A percentile compares a stretch with the other conserved stretches of the same genome.
phyloP scores from a whole-genome alignment of 2,329 filamentous ascomycete genomes.

The Beauveria scarabaeidicola region DNA sequence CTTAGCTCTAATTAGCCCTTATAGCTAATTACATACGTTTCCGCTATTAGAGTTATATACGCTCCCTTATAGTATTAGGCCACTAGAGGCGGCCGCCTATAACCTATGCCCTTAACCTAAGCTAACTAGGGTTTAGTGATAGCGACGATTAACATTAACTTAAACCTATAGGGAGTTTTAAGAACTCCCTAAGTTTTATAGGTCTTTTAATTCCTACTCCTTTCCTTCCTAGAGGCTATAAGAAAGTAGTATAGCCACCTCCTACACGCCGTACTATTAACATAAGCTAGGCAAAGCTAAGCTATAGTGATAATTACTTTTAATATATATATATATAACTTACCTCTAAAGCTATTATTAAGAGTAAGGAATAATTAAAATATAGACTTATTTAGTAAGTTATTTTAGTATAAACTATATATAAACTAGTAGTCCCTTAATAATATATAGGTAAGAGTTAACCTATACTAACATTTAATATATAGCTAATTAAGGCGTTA shows the following conservation, averaged over 20 bases:
- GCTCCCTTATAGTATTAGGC: neutral
- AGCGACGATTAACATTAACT: neutral
- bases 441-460: neutral
- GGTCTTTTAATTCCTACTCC: neutral
- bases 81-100: neutral
- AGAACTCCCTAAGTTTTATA: neutral
- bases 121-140: neutral
- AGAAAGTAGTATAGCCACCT: no score
- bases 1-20: no score
- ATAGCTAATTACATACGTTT: neutral
- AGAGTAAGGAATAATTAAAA: neutral
- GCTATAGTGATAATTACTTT: neutral
- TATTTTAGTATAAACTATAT: neutral
- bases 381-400: neutral
- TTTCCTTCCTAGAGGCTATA: no score
- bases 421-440: neutral
- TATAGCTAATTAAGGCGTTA: neutral
- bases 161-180: neutral
- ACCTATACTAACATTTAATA: neutral
- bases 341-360: neutral
- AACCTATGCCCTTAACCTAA: neutral
- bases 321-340: neutral
- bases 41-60: neutral
- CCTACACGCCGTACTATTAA: no score
- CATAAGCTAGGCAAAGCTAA: neutral